These are phyloP conservation scores for Colletotrichum coccodes DNA, from an alignment of 2,329 filamentous ascomycete genomes.

Conservation along the genomic window DNA sequence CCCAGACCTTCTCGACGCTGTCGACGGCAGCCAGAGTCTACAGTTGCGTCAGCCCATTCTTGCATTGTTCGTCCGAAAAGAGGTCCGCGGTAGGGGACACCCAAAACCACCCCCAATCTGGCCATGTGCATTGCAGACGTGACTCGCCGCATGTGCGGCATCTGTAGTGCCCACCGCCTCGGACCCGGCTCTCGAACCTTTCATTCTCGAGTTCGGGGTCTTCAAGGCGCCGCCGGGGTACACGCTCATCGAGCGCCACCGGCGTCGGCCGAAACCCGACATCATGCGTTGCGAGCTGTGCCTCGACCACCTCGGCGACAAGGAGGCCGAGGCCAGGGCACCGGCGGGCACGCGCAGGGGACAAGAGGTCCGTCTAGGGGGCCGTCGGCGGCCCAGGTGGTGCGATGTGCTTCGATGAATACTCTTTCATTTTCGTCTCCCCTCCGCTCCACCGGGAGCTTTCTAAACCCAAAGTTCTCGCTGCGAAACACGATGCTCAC, in stretches of 20 bases:
- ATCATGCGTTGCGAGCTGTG: constrained; percentile 12
- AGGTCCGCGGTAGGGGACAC: neutral
- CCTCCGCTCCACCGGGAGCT: neutral
- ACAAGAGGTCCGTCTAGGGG: neutral
- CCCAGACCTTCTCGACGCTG: too few species aligned
- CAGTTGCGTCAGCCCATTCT: too few species aligned
- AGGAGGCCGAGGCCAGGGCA: neutral
- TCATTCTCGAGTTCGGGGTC: constrained; percentile 16
- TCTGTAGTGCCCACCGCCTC: constrained; percentile 15
- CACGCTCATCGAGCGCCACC: neutral
- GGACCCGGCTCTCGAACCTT: constrained; percentile 13
- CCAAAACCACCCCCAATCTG: neutral
- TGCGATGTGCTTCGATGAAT: constrained; percentile 6
- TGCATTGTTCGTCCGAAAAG: too few species aligned
- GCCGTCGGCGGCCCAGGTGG: constrained; percentile 9
- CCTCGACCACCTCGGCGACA: constrained; percentile 11
- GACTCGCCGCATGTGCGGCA: neutral
- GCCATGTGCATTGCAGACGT: constrained; percentile 10
- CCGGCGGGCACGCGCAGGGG: neutral
- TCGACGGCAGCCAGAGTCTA: too few species aligned
- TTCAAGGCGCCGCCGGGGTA: constrained; percentile 9
- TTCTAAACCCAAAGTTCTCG: neutral
- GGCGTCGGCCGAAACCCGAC: constrained; percentile 8
- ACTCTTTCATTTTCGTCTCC: neutral
- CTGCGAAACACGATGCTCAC: constrained; percentile 7